Percentiles rank a stretch among this genome's conserved stretches.
These are phyloP conservation scores for Euclidium syriacum DNA, from an alignment of 345 rosid genomes.

Conservation along the genomic window DNA sequence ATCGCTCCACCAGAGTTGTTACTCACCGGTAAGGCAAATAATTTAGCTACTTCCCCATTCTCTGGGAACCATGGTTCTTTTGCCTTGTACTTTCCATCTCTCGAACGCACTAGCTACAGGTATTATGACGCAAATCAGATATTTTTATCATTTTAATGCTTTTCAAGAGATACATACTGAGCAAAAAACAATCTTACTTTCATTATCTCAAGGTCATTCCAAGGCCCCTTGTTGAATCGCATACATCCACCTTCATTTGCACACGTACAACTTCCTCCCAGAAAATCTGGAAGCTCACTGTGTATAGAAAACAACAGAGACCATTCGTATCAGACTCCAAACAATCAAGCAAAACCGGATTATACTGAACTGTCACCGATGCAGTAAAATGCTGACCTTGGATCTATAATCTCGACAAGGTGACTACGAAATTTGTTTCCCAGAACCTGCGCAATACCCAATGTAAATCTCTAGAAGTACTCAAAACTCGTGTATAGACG, in stretches of 20 bases:
- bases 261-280: slow-evolving; percentile 88
- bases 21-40: slow-evolving; percentile 51
- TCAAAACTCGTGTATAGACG: neutral
- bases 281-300: slow-evolving; percentile 96
- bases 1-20: neutral
- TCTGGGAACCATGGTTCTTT: slow-evolving; percentile 46
- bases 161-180: neutral
- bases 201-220: slow-evolving; percentile 83
- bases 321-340: slow-evolving; percentile 3
- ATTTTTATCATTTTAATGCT: slow-evolving; percentile 5
- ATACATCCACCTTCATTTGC: slow-evolving; percentile 78
- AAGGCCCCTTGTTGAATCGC: slow-evolving; percentile 81
- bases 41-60: slow-evolving; percentile 52
- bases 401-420: slow-evolving; percentile 74
- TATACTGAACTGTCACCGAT: neutral
- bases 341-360: neutral
- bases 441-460: slow-evolving; percentile 55
- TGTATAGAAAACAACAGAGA: slow-evolving; percentile 1
- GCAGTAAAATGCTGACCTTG: slow-evolving; percentile 46
- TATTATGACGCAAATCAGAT: slow-evolving; percentile 18
- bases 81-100: slow-evolving; percentile 50
- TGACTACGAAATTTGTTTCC: slow-evolving; percentile 68
- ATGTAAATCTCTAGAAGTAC: slow-evolving; percentile 17
- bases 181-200: slow-evolving; percentile 47
- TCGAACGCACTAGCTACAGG: slow-evolving; percentile 57